A percentile compares a stretch with the other conserved stretches of the same genome.
These are phyloP conservation scores for Ogataea polymorpha DNA, from an alignment of 805 yeast genomes.

Conservation along the genomic window DNA sequence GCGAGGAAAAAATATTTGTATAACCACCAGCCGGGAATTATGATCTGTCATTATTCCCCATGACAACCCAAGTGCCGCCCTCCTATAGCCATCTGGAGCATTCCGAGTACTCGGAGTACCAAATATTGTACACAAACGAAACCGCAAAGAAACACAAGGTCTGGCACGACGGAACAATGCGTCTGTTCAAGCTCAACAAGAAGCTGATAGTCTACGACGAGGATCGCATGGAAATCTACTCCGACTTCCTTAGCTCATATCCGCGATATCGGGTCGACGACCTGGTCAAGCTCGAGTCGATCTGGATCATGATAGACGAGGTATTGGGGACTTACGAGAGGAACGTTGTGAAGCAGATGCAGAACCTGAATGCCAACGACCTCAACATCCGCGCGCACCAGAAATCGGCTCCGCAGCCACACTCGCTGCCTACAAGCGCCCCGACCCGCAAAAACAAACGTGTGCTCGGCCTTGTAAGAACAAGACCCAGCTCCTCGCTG, in stretches of 20 bases:
- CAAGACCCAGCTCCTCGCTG: constrained; percentile 9
- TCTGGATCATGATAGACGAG: constrained; percentile 28
- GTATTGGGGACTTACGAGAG: constrained; percentile 35
- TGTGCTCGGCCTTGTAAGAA: constrained; percentile 15
- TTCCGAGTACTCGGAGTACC: constrained; percentile 45
- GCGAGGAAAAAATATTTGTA: not conserved
- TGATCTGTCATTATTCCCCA: constrained; percentile 3
- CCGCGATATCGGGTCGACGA: constrained; percentile 36
- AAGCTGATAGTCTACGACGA: constrained; percentile 43
- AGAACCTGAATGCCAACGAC: constrained; percentile 14
- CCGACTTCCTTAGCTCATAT: constrained; percentile 25
- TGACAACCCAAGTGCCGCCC: constrained; percentile 15
- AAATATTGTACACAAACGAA: constrained; percentile 45
- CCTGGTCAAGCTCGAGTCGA: constrained; percentile 24
- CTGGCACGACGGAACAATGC: constrained; percentile 52
- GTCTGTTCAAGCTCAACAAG: constrained; percentile 45
- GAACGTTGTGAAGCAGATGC: constrained; percentile 32
- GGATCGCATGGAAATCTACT: constrained; percentile 24
- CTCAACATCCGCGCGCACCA: constrained; percentile 12
- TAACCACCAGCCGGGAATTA: constrained; percentile 7
- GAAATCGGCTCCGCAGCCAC: constrained; percentile 1
- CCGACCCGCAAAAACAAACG: constrained; percentile 10
- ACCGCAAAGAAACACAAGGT: constrained; percentile 43
- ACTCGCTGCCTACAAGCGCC: constrained; percentile 2
- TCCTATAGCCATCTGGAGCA: constrained; percentile 24